Evolutionary conservation across 2,329 filamentous ascomycete species (phyloP).

Genomic region (Verticillium klebahnii): DNA sequence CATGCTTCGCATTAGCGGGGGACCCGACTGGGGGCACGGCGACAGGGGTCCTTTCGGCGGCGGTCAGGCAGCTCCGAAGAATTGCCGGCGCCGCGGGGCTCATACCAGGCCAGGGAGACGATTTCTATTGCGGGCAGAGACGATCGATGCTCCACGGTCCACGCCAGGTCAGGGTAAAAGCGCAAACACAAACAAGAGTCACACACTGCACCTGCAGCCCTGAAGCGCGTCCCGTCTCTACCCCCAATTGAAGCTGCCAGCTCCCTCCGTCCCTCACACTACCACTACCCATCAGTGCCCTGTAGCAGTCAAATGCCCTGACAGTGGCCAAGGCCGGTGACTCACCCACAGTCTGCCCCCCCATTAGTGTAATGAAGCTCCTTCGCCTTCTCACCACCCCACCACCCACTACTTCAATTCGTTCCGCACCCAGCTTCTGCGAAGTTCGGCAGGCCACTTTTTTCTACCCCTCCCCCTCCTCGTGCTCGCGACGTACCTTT

Average conservation of each 20-base stretch:
- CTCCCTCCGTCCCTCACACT: no score
- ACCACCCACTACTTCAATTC: constrained; percentile 13
- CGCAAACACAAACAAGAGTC: constrained; percentile 1
- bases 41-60: background rate
- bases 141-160: background rate
- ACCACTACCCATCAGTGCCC: background rate
- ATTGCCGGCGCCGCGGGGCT: constrained; percentile 1
- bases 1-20: background rate
- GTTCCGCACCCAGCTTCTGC: constrained; percentile 14
- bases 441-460: constrained; percentile 13
- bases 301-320: background rate
- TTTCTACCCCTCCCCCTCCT: constrained; percentile 8
- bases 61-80: background rate
- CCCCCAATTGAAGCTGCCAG: no score
- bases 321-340: constrained; percentile 8
- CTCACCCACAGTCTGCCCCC: constrained; percentile 11
- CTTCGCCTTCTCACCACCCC: constrained; percentile 7
- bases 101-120: background rate
- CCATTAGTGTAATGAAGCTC: constrained; percentile 12
- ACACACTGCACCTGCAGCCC: background rate
- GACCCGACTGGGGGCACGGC: background rate
- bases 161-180: constrained; percentile 3
- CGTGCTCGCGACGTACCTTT: constrained; percentile 11
- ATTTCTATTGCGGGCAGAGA: background rate
- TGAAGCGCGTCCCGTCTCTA: background rate